Conservation (phyloP, 192 early-diverging fungal species). For the Coemansia sp. region DNA sequence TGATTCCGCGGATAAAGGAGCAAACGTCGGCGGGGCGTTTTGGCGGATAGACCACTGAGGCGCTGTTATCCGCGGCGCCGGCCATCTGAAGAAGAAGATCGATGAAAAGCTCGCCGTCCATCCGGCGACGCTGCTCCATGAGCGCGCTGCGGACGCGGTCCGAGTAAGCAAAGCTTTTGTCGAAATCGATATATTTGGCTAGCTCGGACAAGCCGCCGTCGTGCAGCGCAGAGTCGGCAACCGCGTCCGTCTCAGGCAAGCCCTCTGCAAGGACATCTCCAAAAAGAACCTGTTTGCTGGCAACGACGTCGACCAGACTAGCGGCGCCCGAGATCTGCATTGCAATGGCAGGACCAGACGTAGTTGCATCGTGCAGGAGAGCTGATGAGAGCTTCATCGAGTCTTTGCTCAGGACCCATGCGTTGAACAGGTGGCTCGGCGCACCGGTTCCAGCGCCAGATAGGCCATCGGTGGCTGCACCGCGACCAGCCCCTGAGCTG, state of each 20-base stretch:
- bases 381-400: neutral
- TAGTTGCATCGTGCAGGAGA: slow-evolving; percentile 8
- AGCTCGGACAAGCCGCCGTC: slow-evolving; percentile 11
- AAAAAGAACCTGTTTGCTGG: slow-evolving; percentile 15
- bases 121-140: slow-evolving; percentile 30
- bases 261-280: slow-evolving; percentile 21
- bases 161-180: slow-evolving; percentile 23
- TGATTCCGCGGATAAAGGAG: slow-evolving; percentile 17
- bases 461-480: neutral
- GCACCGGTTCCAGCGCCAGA: neutral
- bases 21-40: slow-evolving; percentile 16
- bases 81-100: slow-evolving; percentile 43
- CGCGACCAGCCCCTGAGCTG: neutral
- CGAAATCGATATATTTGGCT: slow-evolving; percentile 7
- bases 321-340: slow-evolving; percentile 31
- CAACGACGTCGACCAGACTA: slow-evolving; percentile 25
- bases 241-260: neutral
- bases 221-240: neutral
- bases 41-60: slow-evolving; percentile 30
- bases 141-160: slow-evolving; percentile 19
- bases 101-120: slow-evolving; percentile 48
- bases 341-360: slow-evolving; percentile 12
- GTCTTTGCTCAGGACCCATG: slow-evolving; percentile 20
- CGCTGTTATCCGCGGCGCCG: slow-evolving; percentile 6
- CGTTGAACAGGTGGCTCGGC: slow-evolving; percentile 16